Base-by-base conservation (phyloP, 148 eudicot species). In the Linanthus parryae region DNA sequence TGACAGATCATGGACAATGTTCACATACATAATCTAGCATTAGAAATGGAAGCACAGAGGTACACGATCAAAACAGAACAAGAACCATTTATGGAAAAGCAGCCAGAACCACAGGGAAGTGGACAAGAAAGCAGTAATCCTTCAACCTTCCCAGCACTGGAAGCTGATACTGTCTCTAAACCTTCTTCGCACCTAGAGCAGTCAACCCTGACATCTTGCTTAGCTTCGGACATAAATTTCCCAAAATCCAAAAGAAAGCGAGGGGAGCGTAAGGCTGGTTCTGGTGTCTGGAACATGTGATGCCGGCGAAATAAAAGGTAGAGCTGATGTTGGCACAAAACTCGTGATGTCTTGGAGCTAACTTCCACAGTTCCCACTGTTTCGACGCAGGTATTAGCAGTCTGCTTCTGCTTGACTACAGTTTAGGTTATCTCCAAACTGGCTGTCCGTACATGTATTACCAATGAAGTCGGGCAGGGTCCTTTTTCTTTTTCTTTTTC, bases 201-300 rank as follows among this genome's bases (percentile, higher is more conserved):
- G 40, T 62, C 78, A 34, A 62, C 56, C n/a, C 46, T 71, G 27
- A 54, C 56, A 47, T 58, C 80, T 10, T 63, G 80, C 59, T 54
- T 88, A 54, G 68, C 77, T 20, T 68, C 84, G 0, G 84, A 70
- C 15, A 49, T 63, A 14, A 77, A 65, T 25, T 48, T 79, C 41
- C 78, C 84, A 23, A 79, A 43, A 51, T 73, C 68, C 43, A 89
- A 85, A 67, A 71, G 94, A 58, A 89, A 89, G 61, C 74, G 97
- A 46, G 94, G 94, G 17, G 97, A 89, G 65, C 87, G 97, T 31
- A 89, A 85, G 72, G 84, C 87, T 43, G 87, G 87, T 23, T 45
- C 50, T 45, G 13, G 30, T 45, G 28, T 4, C 16, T 45, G 50
- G 29, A 21, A 45, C 20, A 28, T 21, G 20, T 45, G 50, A 45